Conservation (phyloP, 2,329 filamentous ascomycete genomes). For the Davidsoniella virescens region DNA sequence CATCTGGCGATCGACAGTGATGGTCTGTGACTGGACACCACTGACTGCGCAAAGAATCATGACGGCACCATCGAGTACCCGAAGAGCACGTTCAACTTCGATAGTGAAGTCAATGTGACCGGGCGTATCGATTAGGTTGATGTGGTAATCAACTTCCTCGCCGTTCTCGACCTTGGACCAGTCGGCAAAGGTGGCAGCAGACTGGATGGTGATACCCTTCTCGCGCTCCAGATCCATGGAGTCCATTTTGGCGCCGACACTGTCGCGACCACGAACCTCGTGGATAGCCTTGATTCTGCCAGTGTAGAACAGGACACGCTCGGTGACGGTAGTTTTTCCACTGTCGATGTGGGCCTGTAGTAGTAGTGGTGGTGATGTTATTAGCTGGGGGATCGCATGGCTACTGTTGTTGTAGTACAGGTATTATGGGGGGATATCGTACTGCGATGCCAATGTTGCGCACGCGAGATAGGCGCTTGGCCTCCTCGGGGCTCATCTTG, state of each 20-base stretch:
- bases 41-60: constrained; percentile 98
- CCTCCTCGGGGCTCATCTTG: constrained; percentile 68
- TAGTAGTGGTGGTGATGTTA: not conserved
- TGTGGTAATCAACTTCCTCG: constrained; percentile 80
- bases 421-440: constrained; percentile 21
- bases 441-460: constrained; percentile 97
- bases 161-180: constrained; percentile 79
- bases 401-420: not conserved
- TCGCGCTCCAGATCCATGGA: constrained; percentile 95
- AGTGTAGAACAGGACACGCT: constrained; percentile 95
- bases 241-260: constrained; percentile 97
- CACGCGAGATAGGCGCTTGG: constrained; percentile 59
- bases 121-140: constrained; percentile 97
- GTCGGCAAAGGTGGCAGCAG: constrained; percentile 92
- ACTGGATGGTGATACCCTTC: constrained; percentile 93
- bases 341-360: constrained; percentile 86
- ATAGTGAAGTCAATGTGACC: constrained; percentile 99
- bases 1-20: constrained; percentile 97
- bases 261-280: constrained; percentile 88
- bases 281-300: constrained; percentile 94
- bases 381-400: constrained; percentile 1
- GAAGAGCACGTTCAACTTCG: constrained; percentile 86
- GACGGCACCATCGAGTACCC: constrained; percentile 89
- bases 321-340: constrained; percentile 91
- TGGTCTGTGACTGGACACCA: constrained; percentile 94